Percentiles rank a stretch among this genome's conserved stretches.
These are phyloP conservation scores for Penicillium bovifimosum DNA, from an alignment of 495 filamentous ascomycete species.

Conservation along the genomic window DNA sequence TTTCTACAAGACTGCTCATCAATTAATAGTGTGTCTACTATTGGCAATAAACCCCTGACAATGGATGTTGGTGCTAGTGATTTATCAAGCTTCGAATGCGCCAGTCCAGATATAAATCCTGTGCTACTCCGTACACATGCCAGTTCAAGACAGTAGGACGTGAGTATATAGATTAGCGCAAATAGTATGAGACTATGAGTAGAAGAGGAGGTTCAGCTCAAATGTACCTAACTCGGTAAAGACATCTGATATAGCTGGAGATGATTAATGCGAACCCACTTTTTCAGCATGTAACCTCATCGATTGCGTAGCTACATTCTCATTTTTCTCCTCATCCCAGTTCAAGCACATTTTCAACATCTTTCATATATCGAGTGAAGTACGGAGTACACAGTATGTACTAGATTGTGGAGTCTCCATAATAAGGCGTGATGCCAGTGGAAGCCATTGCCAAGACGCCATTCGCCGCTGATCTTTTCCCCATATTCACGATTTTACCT, in stretches of 20 bases:
- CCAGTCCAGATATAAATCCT: constrained; percentile 5
- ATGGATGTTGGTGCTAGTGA: background rate
- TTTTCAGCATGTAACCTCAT: background rate
- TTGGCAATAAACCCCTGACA: background rate
- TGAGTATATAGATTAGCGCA: background rate
- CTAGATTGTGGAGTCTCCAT: constrained; percentile 6
- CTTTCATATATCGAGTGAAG: background rate
- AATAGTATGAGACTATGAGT: background rate
- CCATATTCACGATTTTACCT: constrained; percentile 30
- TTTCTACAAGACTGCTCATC: background rate
- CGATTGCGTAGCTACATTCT: background rate
- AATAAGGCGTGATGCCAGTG: constrained; percentile 16
- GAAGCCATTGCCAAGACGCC: constrained; percentile 31
- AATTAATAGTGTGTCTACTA: background rate
- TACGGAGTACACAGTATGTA: no score
- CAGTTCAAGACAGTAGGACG: background rate
- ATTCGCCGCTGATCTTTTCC: constrained; percentile 32
- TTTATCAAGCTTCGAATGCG: background rate
- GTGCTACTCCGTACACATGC: no score
- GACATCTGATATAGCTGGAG: background rate
- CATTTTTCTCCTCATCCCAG: background rate
- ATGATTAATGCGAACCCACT: background rate
- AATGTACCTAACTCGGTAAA: no score
- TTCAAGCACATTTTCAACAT: no score
- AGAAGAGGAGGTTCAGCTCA: background rate